Percentiles rank a stretch among this genome's conserved stretches.
Evolutionary conservation across 2,329 filamentous ascomycete genomes (phyloP).

Genomic region (Aschersonia sp.): DNA sequence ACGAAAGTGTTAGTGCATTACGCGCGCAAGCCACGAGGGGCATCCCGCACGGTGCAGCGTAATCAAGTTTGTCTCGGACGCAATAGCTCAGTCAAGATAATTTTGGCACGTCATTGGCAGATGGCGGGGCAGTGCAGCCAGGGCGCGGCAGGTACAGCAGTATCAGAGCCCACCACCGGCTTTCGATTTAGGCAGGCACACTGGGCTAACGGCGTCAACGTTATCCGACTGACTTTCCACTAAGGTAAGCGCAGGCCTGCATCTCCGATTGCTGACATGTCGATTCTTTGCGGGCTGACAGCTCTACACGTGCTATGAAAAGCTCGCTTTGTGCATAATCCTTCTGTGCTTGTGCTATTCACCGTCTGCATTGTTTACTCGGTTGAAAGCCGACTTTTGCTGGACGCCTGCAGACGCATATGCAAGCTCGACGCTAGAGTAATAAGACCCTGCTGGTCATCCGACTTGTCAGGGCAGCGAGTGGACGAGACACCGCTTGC

Average conservation of each 20-base stretch:
- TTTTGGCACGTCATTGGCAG: slow-evolving; percentile 1
- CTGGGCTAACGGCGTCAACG: background rate
- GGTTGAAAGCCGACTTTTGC: too few species aligned
- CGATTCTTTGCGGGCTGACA: too few species aligned
- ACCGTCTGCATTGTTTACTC: too few species aligned
- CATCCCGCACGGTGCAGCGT: slow-evolving; percentile 5
- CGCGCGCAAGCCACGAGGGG: background rate
- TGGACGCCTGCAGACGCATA: background rate
- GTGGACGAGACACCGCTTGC: slow-evolving; percentile 5
- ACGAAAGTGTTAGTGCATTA: slow-evolving; percentile 1
- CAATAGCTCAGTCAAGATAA: background rate
- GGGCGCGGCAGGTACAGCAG: slow-evolving; percentile 1
- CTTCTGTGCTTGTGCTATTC: too few species aligned
- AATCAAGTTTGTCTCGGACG: slow-evolving; percentile 1
- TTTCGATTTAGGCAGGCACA: background rate
- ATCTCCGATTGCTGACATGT: background rate
- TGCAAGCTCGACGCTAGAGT: background rate
- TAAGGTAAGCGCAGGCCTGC: background rate
- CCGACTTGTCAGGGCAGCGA: slow-evolving; percentile 1
- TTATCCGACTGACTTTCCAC: background rate
- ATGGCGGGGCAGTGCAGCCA: background rate
- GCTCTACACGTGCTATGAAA: too few species aligned
- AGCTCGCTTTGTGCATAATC: too few species aligned
- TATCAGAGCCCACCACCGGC: background rate
- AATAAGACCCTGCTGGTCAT: slow-evolving; percentile 5